A percentile compares a stretch with the other conserved stretches of the same genome.
phyloP scores from a whole-genome alignment of 148 eudicot species.

The Beta vulgaris region DNA sequence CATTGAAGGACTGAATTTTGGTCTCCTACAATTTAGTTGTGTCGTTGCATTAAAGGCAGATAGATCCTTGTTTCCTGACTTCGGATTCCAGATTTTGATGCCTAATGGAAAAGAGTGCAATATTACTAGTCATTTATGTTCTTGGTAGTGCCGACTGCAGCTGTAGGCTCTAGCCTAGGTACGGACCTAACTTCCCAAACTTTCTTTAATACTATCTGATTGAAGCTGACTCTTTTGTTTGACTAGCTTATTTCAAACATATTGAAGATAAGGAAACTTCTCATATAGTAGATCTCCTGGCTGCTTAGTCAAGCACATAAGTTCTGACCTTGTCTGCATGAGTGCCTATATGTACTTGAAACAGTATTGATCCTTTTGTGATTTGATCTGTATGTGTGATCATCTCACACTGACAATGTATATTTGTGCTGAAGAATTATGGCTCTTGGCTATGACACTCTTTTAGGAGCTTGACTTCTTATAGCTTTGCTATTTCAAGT shows the following conservation, averaged over 20 bases:
- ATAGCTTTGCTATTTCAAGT: no score
- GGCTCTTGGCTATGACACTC: no score
- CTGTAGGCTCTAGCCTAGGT: no score
- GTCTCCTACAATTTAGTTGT: no score
- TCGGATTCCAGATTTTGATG: no score
- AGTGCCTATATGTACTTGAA: not conserved
- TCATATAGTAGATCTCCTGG: not conserved
- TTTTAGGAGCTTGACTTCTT: no score
- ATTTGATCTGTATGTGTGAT: not conserved
- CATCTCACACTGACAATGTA: not conserved
- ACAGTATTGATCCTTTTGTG: not conserved
- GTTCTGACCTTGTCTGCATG: not conserved
- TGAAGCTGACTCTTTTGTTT: not conserved
- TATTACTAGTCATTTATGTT: no score
- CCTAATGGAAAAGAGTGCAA: no score
- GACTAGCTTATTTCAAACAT: not conserved
- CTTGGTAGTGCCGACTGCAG: no score
- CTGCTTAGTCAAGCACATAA: not conserved
- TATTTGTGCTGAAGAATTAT: not conserved
- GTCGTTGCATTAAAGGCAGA: no score
- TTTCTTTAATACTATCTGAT: not conserved
- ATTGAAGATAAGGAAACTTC: not conserved
- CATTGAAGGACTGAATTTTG: no score
- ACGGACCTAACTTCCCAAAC: not conserved
- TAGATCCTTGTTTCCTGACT: no score